These are phyloP conservation scores for Coffea eugenioides DNA, from an alignment of 257 asterid species.

Conservation along the genomic window DNA sequence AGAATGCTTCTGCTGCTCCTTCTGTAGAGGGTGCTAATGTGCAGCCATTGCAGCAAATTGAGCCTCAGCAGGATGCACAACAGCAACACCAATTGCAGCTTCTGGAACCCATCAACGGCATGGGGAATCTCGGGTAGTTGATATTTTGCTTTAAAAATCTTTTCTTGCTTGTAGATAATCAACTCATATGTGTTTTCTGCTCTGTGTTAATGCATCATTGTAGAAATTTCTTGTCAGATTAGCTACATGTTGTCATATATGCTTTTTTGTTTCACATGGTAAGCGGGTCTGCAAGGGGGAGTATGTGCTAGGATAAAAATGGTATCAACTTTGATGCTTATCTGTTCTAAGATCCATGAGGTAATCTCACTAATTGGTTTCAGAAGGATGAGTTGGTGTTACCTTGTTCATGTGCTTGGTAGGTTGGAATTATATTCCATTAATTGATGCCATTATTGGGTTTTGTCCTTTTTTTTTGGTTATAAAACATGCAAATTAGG, in stretches of 20 bases:
- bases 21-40: conserved; percentile 45
- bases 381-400: no score
- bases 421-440: neutral
- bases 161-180: neutral
- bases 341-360: no score
- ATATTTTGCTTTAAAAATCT: neutral
- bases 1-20: conserved; percentile 36
- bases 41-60: conserved; percentile 77
- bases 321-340: no score
- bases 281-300: neutral
- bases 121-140: conserved; percentile 70
- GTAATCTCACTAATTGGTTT: no score
- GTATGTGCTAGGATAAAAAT: no score
- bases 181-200: neutral
- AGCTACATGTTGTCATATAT: neutral
- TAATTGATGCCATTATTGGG: neutral
- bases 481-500: neutral
- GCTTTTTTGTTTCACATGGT: no score
- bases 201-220: neutral
- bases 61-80: conserved; percentile 51
- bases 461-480: neutral
- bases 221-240: neutral
- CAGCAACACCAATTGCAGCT: conserved; percentile 77
- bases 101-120: conserved; percentile 75
- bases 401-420: neutral